These are phyloP conservation scores for Tagetes erecta DNA, from an alignment of 129 eudicot species.

Conservation along the genomic window DNA sequence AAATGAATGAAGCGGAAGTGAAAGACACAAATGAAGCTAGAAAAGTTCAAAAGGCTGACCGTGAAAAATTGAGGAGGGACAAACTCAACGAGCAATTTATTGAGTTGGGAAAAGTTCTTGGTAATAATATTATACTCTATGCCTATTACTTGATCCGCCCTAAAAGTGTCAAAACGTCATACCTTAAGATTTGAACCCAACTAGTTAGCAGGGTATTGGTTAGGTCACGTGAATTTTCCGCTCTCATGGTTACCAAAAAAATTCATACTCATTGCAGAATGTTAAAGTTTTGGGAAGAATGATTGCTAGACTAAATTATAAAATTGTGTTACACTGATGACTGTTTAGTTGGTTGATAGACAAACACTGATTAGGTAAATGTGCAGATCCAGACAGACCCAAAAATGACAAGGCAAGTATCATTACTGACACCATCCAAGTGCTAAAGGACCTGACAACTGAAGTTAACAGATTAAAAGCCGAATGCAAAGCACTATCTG, in stretches of 20 bases:
- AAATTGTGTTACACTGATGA: background rate
- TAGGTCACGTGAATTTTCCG: background rate
- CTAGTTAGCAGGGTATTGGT: background rate
- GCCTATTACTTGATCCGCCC: background rate
- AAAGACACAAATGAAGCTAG: slow-evolving; percentile 46
- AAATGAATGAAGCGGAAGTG: slow-evolving; percentile 39
- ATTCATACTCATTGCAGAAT: background rate
- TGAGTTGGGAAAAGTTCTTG: slow-evolving; percentile 54
- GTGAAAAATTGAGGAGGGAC: slow-evolving; percentile 64
- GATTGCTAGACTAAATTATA: background rate
- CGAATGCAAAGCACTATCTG: slow-evolving; percentile 47
- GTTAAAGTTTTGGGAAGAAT: background rate
- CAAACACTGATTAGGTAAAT: background rate
- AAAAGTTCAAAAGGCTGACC: slow-evolving; percentile 62
- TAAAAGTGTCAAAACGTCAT: background rate
- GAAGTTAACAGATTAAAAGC: slow-evolving; percentile 57
- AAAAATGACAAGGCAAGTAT: slow-evolving; percentile 62
- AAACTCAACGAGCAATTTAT: slow-evolving; percentile 48
- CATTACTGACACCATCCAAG: slow-evolving; percentile 53
- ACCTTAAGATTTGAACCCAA: no score
- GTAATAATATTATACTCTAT: slow-evolving; percentile 28
- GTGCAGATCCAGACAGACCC: slow-evolving; percentile 57
- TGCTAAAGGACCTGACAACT: slow-evolving; percentile 48
- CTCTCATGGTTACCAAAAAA: background rate
- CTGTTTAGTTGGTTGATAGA: background rate